A percentile compares a stretch with the other conserved stretches of the same genome.
phyloP scores from a whole-genome alignment of 495 filamentous ascomycete species.

The Trypethelium eluteriae region DNA sequence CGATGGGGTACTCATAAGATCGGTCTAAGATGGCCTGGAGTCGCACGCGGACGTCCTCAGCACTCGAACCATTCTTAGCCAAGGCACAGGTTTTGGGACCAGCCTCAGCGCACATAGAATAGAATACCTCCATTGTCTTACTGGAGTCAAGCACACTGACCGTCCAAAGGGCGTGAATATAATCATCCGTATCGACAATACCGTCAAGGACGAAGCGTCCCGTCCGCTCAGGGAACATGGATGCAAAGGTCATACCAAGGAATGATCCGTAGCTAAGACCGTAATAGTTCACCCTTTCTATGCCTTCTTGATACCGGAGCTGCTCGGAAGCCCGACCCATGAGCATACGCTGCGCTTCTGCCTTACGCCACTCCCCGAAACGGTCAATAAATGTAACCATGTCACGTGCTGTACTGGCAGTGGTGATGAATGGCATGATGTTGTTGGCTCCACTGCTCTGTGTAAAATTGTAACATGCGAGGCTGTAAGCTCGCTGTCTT shows the following conservation, averaged over 20 bases:
- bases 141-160: conserved; percentile 26
- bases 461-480: not conserved
- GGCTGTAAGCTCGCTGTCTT: not conserved
- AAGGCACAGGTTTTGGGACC: conserved; percentile 44
- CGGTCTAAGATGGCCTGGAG: conserved; percentile 36
- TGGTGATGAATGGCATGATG: not conserved
- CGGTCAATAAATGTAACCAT: conserved; percentile 3
- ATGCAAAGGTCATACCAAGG: conserved; percentile 6
- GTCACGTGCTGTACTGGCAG: conserved; percentile 1
- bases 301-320: not conserved
- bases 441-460: not conserved
- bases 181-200: conserved; percentile 39
- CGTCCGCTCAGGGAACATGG: conserved; percentile 45
- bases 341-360: not conserved
- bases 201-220: conserved; percentile 44
- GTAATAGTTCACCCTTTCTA: not conserved
- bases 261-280: conserved; percentile 21
- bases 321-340: not conserved
- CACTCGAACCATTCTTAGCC: conserved; percentile 33
- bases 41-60: conserved; percentile 36
- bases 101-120: conserved; percentile 43
- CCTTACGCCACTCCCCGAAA: not conserved
- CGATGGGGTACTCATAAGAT: conserved; percentile 42
- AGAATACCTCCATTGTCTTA: conserved; percentile 47
- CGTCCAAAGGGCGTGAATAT: conserved; percentile 24